phyloP scores from a whole-genome alignment of 352 stramenopile species.

The Labyrinthula sp. region DNA sequence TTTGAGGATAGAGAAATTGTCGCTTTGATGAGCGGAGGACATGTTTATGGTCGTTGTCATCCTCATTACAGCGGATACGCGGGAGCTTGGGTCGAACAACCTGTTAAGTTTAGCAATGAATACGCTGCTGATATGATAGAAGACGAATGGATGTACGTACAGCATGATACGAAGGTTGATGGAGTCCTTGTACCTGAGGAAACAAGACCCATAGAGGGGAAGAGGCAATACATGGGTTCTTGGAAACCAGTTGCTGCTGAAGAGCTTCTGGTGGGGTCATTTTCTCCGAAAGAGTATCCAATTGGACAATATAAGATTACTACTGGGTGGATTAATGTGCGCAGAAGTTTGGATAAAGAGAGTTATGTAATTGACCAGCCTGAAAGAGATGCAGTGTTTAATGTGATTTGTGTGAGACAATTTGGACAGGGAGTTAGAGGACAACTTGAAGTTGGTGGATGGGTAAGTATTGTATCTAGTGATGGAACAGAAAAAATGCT shows the following conservation, averaged over 20 bases:
- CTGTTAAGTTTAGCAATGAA: conserved; percentile 57
- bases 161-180: conserved; percentile 33
- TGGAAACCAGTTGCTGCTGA: conserved; percentile 54
- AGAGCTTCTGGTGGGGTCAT: conserved; percentile 51
- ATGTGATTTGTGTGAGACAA: conserved; percentile 8
- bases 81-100: conserved; percentile 47
- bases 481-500: conserved; percentile 6
- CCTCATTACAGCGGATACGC: conserved; percentile 68
- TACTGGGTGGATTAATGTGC: conserved; percentile 17
- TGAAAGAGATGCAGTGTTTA: conserved; percentile 9
- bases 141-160: conserved; percentile 59
- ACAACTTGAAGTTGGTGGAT: conserved; percentile 14
- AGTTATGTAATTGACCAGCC: conserved; percentile 16
- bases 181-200: conserved; percentile 33
- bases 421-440: conserved; percentile 11
- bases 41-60: conserved; percentile 77
- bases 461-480: conserved; percentile 9
- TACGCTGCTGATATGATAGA: conserved; percentile 61
- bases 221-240: conserved; percentile 47
- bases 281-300: conserved; percentile 25
- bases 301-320: conserved; percentile 8
- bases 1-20: conserved; percentile 89
- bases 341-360: background rate
- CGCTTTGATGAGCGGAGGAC: conserved; percentile 75
- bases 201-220: conserved; percentile 33